A percentile compares a stretch with the other conserved stretches of the same genome.
Evolutionary conservation across 306 rosid species (phyloP).

Genomic region (Rubus parviflorus): DNA sequence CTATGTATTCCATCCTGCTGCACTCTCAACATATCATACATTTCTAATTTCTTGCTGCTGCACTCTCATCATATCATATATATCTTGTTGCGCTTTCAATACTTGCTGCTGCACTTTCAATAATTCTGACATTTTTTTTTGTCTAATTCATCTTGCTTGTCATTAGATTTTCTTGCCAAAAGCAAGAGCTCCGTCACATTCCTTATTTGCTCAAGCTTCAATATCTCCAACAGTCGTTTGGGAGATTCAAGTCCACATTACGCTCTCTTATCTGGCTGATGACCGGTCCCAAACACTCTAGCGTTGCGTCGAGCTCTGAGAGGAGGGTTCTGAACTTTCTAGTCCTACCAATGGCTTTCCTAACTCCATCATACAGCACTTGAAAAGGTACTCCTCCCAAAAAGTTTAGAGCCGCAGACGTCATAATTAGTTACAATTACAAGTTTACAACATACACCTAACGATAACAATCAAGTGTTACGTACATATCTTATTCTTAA

Average conservation of each 20-base stretch:
- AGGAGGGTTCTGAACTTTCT: neutral
- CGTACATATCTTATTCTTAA: too few relatives aligned
- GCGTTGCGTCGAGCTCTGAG: neutral
- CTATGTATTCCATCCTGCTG: neutral
- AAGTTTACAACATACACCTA: too few relatives aligned
- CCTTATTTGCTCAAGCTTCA: neutral
- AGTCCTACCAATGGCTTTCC: neutral
- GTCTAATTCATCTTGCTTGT: neutral
- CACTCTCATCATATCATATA: too few relatives aligned
- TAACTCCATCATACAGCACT: neutral
- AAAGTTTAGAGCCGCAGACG: neutral
- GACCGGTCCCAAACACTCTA: neutral
- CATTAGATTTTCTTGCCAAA: neutral
- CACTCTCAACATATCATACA: neutral
- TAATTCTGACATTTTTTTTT: neutral
- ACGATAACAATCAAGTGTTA: too few relatives aligned
- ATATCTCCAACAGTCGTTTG: neutral
- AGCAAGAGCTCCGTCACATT: neutral
- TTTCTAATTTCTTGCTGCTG: neutral
- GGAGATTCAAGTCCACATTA: neutral
- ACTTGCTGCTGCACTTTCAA: neutral
- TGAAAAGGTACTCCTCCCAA: neutral
- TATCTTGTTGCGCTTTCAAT: neutral
- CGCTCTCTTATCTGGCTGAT: neutral
- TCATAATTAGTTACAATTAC: neutral